Conservation (phyloP, 106 monocot species). For the Gastrodia elata region DNA sequence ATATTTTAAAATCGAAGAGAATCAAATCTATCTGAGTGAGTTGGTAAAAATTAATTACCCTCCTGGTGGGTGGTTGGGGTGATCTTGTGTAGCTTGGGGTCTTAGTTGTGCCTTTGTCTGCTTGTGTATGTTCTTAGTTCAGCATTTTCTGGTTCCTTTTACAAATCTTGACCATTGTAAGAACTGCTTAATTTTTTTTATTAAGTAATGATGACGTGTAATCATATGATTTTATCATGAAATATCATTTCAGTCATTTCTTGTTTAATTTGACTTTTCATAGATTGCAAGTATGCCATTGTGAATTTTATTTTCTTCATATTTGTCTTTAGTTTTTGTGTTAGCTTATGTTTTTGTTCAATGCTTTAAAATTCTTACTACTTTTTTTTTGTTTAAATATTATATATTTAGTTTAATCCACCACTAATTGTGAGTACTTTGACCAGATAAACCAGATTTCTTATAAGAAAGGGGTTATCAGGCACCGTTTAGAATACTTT, state of each 20-base stretch:
- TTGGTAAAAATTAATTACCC: no score
- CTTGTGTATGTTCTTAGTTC: no score
- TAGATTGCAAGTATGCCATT: neutral
- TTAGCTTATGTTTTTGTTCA: neutral
- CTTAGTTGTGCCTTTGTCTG: no score
- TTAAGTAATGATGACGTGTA: neutral
- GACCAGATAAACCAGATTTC: neutral
- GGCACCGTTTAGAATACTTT: conserved; percentile 1
- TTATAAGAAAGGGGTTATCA: neutral
- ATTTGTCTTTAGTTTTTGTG: neutral
- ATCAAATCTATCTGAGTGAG: no score
- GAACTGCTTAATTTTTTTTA: no score
- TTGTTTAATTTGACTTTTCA: neutral
- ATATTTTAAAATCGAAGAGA: no score
- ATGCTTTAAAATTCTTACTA: neutral
- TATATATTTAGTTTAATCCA: neutral
- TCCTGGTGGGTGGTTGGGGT: no score
- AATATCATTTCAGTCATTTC: neutral
- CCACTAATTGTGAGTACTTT: neutral
- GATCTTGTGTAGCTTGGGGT: no score
- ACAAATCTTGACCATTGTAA: no score
- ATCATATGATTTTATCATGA: neutral
- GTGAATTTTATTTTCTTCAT: neutral
- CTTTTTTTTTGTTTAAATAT: neutral
- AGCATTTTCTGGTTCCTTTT: no score